A percentile compares a stretch with the other conserved stretches of the same genome.
Evolutionary conservation across 768 basidiomycete genomes (phyloP).

Genomic region (Tephrocybe sp.): DNA sequence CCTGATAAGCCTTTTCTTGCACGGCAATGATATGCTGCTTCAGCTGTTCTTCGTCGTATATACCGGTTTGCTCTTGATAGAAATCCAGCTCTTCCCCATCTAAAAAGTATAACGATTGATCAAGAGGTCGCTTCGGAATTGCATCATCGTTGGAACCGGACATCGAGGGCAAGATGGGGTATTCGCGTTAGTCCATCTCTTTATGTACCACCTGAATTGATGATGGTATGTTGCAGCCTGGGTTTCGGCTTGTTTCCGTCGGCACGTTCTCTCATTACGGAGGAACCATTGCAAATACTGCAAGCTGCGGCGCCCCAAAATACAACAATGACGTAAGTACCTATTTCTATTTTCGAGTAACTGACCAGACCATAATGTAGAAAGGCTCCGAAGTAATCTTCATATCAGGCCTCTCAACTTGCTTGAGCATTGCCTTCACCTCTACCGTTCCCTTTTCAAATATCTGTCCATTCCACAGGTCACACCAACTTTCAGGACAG

Average conservation of each 20-base stretch:
- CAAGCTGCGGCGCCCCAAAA: no score
- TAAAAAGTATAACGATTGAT: conserved; percentile 23
- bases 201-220: no score
- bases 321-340: not conserved
- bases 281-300: no score
- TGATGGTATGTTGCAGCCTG: no score
- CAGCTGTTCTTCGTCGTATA: conserved; percentile 32
- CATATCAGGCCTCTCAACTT: conserved; percentile 11
- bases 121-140: conserved; percentile 13
- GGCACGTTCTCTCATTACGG: no score
- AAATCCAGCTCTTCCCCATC: conserved; percentile 28
- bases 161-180: no score
- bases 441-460: conserved; percentile 31
- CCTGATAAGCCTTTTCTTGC: conserved; percentile 31
- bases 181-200: no score
- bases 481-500: conserved; percentile 32
- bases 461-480: conserved; percentile 32
- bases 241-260: no score
- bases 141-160: not conserved
- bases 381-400: not conserved
- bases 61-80: conserved; percentile 33
- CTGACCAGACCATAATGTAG: conserved; percentile 21
- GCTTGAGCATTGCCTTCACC: conserved; percentile 22
- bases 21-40: conserved; percentile 37
- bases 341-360: conserved; percentile 17